These are phyloP conservation scores for Dictyostelium intermedium DNA, from an alignment of 78 protist genomes.

Conservation along the genomic window DNA sequence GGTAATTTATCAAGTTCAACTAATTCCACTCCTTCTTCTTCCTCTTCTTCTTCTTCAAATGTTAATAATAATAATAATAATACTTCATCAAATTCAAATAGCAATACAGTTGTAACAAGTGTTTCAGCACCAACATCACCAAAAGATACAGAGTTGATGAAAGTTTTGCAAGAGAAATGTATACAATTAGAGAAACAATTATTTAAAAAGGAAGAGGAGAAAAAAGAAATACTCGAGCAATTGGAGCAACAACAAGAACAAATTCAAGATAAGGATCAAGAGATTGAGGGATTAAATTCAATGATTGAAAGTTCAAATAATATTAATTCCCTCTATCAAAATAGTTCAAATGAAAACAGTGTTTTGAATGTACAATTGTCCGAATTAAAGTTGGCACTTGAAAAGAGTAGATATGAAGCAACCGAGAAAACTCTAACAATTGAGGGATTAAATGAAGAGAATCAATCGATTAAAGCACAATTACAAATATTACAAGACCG, in stretches of 20 bases:
- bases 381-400: constrained; percentile 39
- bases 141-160: neutral
- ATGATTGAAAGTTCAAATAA: constrained; percentile 8
- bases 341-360: constrained; percentile 20
- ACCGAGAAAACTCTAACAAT: constrained; percentile 23
- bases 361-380: constrained; percentile 28
- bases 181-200: constrained; percentile 56
- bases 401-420: constrained; percentile 33
- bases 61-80: neutral
- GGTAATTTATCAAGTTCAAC: neutral
- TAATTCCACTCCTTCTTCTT: neutral
- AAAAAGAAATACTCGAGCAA: constrained; percentile 29
- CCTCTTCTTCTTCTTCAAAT: neutral
- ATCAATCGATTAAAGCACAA: constrained; percentile 18
- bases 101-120: neutral
- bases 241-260: constrained; percentile 21
- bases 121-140: neutral
- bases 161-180: constrained; percentile 38
- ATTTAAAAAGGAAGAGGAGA: constrained; percentile 74
- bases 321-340: neutral
- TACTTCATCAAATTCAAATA: too few relatives aligned
- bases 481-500: neutral
- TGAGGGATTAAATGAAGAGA: constrained; percentile 28
- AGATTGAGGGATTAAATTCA: constrained; percentile 17
- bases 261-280: constrained; percentile 75